These are phyloP conservation scores for Fraxinus xanthoxyloides DNA, from an alignment of 305 asterid genomes.

Conservation along the genomic window DNA sequence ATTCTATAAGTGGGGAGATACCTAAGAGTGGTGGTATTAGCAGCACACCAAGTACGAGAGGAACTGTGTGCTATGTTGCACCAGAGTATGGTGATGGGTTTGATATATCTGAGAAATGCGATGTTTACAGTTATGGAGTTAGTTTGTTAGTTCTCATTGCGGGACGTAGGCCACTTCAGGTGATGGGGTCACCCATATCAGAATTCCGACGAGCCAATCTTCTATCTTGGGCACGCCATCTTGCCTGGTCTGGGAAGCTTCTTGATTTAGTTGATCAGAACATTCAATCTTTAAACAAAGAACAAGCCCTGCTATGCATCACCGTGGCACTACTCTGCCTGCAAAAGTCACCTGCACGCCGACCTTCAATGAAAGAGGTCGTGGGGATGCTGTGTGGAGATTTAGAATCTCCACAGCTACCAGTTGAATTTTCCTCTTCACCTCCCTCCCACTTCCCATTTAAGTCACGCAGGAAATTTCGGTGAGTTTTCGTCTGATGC, in stretches of 20 bases:
- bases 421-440: slow-evolving; percentile 74
- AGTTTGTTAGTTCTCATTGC: slow-evolving; percentile 72
- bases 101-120: slow-evolving; percentile 85
- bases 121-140: slow-evolving; percentile 91
- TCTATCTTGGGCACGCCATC: slow-evolving; percentile 83
- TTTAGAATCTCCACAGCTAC: slow-evolving; percentile 60
- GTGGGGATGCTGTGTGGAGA: slow-evolving; percentile 73
- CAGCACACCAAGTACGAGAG: slow-evolving; percentile 96
- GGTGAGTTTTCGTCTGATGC: slow-evolving; percentile 38
- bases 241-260: slow-evolving; percentile 88
- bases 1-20: slow-evolving; percentile 73
- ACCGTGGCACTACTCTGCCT: slow-evolving; percentile 84
- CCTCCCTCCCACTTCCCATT: slow-evolving; percentile 61
- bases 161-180: slow-evolving; percentile 93
- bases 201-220: slow-evolving; percentile 91
- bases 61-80: slow-evolving; percentile 87
- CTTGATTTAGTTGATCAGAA: slow-evolving; percentile 71
- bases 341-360: slow-evolving; percentile 71
- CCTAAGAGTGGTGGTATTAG: slow-evolving; percentile 88
- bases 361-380: slow-evolving; percentile 91
- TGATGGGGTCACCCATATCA: slow-evolving; percentile 88
- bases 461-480: slow-evolving; percentile 62
- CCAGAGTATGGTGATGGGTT: slow-evolving; percentile 81
- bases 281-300: slow-evolving; percentile 47
- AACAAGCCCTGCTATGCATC: slow-evolving; percentile 70